Evolutionary conservation across 257 asterid genomes (phyloP).

Genomic region (Scutellaria barbata): DNA sequence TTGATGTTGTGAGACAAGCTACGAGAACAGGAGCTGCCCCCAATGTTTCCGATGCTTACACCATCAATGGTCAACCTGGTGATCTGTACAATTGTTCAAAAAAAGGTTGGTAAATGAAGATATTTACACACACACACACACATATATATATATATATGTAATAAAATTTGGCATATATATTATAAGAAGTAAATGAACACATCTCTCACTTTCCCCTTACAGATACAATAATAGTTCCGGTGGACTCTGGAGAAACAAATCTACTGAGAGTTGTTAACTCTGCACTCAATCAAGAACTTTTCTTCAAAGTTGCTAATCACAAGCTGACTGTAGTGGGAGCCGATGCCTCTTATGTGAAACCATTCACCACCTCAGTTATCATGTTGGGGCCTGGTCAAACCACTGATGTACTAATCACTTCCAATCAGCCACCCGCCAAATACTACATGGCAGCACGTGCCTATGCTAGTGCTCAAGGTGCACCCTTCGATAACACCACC

Average conservation of each 20-base stretch:
- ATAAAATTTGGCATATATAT: neutral
- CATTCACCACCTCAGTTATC: slow-evolving; percentile 79
- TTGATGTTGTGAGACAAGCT: slow-evolving; percentile 76
- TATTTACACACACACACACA: no score
- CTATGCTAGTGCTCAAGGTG: slow-evolving; percentile 83
- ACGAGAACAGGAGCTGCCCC: slow-evolving; percentile 82
- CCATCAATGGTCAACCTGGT: slow-evolving; percentile 97
- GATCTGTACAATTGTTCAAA: slow-evolving; percentile 85
- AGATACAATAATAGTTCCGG: slow-evolving; percentile 64
- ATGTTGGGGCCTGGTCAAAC: slow-evolving; percentile 98
- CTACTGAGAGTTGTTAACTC: slow-evolving; percentile 78
- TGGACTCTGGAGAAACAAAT: slow-evolving; percentile 67
- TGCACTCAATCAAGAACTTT: slow-evolving; percentile 85
- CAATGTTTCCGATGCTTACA: slow-evolving; percentile 79
- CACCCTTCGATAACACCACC: slow-evolving; percentile 89
- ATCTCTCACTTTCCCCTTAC: slow-evolving; percentile 31
- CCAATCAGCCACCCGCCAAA: slow-evolving; percentile 67
- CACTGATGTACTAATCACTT: slow-evolving; percentile 80
- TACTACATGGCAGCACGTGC: slow-evolving; percentile 94
- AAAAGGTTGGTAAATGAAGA: slow-evolving; percentile 44
- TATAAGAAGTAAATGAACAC: neutral
- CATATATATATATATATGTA: neutral
- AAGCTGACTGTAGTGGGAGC: slow-evolving; percentile 88
- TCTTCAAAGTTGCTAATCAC: slow-evolving; percentile 85
- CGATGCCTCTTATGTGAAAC: slow-evolving; percentile 78